Conservation (phyloP, 1,139 yeast genomes). For the Debaryomyces fabryi region DNA sequence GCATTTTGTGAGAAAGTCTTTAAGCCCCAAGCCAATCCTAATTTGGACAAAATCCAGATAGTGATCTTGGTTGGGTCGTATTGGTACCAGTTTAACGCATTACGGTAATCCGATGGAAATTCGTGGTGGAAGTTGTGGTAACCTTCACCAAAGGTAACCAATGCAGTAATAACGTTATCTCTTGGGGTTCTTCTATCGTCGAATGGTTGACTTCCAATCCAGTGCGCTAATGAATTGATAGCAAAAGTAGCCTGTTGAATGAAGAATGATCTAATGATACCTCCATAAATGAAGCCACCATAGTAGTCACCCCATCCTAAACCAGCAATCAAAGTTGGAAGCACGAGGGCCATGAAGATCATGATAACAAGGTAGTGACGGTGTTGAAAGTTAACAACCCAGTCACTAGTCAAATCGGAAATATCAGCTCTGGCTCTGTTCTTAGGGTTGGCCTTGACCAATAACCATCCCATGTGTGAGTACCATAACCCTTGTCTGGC, state of each 20-base stretch:
- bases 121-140: constrained; percentile 99
- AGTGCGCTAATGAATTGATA: constrained; percentile 96
- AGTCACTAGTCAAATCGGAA: constrained; percentile 85
- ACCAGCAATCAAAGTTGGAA: constrained; percentile 81
- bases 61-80: constrained; percentile 92
- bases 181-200: constrained; percentile 98
- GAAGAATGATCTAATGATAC: constrained; percentile 75
- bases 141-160: constrained; percentile 97
- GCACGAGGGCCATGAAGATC: constrained; percentile 64
- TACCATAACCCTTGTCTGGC: constrained; percentile 96
- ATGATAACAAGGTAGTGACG: constrained; percentile 79
- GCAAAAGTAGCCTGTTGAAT: constrained; percentile 99
- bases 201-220: constrained; percentile 97
- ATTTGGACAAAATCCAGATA: constrained; percentile 69
- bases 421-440: constrained; percentile 96
- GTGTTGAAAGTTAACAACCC: constrained; percentile 92
- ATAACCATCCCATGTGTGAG: constrained; percentile 98
- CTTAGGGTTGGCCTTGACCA: constrained; percentile 89
- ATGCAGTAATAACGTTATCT: constrained; percentile 91
- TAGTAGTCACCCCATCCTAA: constrained; percentile 82
- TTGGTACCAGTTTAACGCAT: constrained; percentile 98
- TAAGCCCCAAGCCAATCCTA: constrained; percentile 89
- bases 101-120: constrained; percentile 97
- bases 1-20: constrained; percentile 94
- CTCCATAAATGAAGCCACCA: constrained; percentile 94